Evolutionary conservation across 306 rosid species (phyloP).

Genomic region (Pyrus betulifolia): DNA sequence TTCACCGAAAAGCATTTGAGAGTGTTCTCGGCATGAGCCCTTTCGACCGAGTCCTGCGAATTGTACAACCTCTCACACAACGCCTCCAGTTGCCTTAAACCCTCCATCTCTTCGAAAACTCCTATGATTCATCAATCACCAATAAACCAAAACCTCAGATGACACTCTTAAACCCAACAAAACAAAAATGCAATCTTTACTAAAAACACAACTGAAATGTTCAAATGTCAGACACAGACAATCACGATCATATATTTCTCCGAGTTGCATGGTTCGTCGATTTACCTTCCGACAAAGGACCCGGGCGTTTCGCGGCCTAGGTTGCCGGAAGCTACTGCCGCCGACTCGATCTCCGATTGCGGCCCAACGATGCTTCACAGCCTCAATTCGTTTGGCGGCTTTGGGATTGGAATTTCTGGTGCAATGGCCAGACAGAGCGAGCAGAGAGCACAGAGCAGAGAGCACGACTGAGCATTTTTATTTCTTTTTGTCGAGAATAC

Average conservation of each 20-base stretch:
- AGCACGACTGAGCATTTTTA: background rate
- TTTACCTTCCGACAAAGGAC: background rate
- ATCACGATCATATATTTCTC: background rate
- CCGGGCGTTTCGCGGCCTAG: background rate
- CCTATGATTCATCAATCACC: background rate
- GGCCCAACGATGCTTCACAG: background rate
- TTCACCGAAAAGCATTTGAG: conserved; percentile 55
- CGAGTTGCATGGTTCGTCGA: background rate
- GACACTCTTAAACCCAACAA: background rate
- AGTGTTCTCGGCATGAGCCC: conserved; percentile 58
- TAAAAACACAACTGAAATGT: background rate
- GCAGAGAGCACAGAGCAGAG: background rate
- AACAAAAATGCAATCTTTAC: background rate
- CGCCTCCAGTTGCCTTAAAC: conserved; percentile 52
- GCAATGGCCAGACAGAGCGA: background rate
- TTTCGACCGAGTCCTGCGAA: conserved; percentile 55
- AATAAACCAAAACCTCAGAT: background rate
- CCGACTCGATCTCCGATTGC: background rate
- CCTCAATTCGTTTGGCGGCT: background rate
- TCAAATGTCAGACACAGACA: background rate
- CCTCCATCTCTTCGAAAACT: conserved; percentile 32
- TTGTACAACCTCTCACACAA: conserved; percentile 56
- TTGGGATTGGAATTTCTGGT: background rate
- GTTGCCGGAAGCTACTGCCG: background rate
- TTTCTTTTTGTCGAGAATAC: background rate